These are phyloP conservation scores for Colletotrichum lini DNA, from an alignment of 2,329 filamentous ascomycete species.

Conservation along the genomic window DNA sequence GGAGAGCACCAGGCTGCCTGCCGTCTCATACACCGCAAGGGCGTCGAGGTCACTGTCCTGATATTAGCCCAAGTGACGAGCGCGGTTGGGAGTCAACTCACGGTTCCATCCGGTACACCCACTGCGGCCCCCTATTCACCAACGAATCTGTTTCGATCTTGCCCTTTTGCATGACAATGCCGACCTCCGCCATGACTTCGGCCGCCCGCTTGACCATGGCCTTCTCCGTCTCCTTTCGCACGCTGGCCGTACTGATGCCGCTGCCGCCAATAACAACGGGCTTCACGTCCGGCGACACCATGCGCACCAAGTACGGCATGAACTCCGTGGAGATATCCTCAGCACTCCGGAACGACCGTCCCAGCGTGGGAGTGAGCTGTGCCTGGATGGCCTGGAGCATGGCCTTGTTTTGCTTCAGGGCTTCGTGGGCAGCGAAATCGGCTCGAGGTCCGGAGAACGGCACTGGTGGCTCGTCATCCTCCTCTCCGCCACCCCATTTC, in stretches of 20 bases:
- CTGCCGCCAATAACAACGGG: constrained; percentile 87
- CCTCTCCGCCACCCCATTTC: constrained; percentile 62
- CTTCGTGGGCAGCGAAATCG: constrained; percentile 85
- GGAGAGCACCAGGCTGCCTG: constrained; percentile 65
- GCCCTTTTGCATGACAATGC: constrained; percentile 84
- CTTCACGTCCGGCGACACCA: constrained; percentile 91
- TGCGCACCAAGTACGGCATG: constrained; percentile 85
- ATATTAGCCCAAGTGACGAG: constrained; percentile 26
- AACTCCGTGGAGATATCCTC: constrained; percentile 86
- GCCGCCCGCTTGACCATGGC: constrained; percentile 85
- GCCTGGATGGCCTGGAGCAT: constrained; percentile 81
- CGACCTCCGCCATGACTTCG: constrained; percentile 85
- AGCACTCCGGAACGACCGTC: constrained; percentile 83
- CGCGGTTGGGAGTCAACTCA: constrained; percentile 62
- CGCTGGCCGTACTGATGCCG: constrained; percentile 81
- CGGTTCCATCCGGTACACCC: constrained; percentile 96
- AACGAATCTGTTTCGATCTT: constrained; percentile 80
- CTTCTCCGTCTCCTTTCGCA: constrained; percentile 89
- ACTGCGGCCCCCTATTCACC: constrained; percentile 74
- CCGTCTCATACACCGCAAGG: constrained; percentile 81
- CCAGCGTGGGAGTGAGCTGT: constrained; percentile 78
- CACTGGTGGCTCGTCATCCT: constrained; percentile 66
- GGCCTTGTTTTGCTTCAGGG: constrained; percentile 82
- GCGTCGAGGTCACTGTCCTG: constrained; percentile 78
- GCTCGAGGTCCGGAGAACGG: constrained; percentile 89